A percentile compares a stretch with the other conserved stretches of the same genome.
phyloP scores from a whole-genome alignment of 768 basidiomycete genomes.

The Amanita jacksonii region DNA sequence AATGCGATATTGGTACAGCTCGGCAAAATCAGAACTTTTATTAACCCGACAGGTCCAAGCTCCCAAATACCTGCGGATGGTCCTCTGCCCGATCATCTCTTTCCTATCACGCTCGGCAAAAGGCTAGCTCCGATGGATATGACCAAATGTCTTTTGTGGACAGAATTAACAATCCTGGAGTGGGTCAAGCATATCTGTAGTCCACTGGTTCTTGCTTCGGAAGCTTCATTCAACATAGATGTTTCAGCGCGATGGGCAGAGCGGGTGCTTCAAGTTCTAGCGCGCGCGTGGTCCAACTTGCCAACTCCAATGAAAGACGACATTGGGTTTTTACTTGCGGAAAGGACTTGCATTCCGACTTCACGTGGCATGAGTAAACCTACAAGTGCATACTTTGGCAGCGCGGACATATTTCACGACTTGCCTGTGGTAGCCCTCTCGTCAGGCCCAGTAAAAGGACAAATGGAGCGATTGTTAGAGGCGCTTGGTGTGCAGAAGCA shows the following conservation, averaged over 20 bases:
- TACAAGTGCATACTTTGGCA: constrained; percentile 72
- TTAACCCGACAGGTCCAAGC: constrained; percentile 51
- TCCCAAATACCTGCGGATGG: constrained; percentile 58
- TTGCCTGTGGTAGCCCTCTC: constrained; percentile 71
- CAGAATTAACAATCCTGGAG: constrained; percentile 61
- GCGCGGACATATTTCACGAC: constrained; percentile 83
- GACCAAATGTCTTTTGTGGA: constrained; percentile 57
- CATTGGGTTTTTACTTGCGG: constrained; percentile 38
- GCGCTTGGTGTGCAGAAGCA: constrained; percentile 82
- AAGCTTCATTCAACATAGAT: constrained; percentile 51
- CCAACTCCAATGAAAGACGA: constrained; percentile 35
- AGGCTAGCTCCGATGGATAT: constrained; percentile 45
- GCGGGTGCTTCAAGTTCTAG: constrained; percentile 55
- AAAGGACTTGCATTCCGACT: constrained; percentile 60
- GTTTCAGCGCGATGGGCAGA: constrained; percentile 71
- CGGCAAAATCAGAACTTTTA: constrained; percentile 57
- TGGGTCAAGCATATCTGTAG: constrained; percentile 67
- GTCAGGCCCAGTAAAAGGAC: constrained; percentile 57
- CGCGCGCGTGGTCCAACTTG: constrained; percentile 66
- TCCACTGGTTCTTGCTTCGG: constrained; percentile 28
- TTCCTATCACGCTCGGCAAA: constrained; percentile 60
- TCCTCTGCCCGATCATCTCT: constrained; percentile 63
- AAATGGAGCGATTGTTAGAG: constrained; percentile 60
- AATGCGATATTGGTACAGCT: constrained; percentile 59
- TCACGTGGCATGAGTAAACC: constrained; percentile 66